phyloP scores from a whole-genome alignment of 352 stramenopile species.

The Thalassiosira livingstoniorum region DNA sequence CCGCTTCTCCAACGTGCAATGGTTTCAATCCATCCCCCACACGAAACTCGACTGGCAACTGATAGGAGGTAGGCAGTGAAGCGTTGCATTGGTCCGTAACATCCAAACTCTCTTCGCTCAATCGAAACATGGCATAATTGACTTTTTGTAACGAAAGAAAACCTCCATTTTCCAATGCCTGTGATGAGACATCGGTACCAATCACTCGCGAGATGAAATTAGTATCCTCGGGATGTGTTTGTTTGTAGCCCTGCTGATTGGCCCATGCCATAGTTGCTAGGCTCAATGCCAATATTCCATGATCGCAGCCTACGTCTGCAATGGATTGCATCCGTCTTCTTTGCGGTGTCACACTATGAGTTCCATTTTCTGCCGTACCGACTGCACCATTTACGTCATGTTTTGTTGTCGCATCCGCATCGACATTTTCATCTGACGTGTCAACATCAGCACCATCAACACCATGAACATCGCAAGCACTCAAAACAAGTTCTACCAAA shows the following conservation, averaged over 20 bases:
- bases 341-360: too few relatives aligned
- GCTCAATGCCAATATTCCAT: constrained; percentile 72
- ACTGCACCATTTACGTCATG: too few relatives aligned
- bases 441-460: constrained; percentile 15
- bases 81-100: not conserved
- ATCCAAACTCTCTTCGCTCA: not conserved
- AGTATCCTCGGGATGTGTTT: not conserved
- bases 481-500: constrained; percentile 60
- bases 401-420: too few relatives aligned
- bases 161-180: constrained; percentile 65
- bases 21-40: constrained; percentile 67
- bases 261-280: constrained; percentile 62
- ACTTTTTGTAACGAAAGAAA: constrained; percentile 49
- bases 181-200: constrained; percentile 74
- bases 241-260: constrained; percentile 9
- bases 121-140: constrained; percentile 29
- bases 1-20: constrained; percentile 63
- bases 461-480: not conserved
- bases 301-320: constrained; percentile 81
- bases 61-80: not conserved
- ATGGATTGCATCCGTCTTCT: constrained; percentile 36
- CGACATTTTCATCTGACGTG: too few relatives aligned
- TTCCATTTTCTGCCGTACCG: too few relatives aligned
- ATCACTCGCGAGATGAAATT: constrained; percentile 64
- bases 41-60: constrained; percentile 69